These are phyloP conservation scores for Yarrowia galli DNA, from an alignment of 1,139 yeast genomes.

Conservation along the genomic window DNA sequence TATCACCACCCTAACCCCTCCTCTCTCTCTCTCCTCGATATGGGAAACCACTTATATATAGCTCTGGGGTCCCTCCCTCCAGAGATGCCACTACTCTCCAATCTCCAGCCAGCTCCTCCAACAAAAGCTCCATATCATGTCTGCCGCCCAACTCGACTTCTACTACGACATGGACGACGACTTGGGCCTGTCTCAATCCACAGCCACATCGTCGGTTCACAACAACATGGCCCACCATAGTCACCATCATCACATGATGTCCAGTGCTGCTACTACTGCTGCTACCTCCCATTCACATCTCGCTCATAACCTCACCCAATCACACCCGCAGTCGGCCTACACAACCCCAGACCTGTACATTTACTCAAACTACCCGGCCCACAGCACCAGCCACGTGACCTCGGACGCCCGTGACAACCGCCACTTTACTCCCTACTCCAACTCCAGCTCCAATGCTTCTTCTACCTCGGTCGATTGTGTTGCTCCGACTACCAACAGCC, in stretches of 20 bases:
- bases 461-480: constrained; percentile 8
- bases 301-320: background rate
- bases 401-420: constrained; percentile 12
- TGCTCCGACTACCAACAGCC: background rate
- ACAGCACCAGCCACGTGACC: background rate
- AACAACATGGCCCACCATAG: background rate
- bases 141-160: constrained; percentile 24
- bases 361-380: constrained; percentile 6
- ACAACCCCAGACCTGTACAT: constrained; percentile 20
- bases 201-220: no score
- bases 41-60: constrained; percentile 9
- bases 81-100: no score
- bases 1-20: constrained; percentile 35
- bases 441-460: background rate
- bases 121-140: background rate
- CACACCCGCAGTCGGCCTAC: background rate
- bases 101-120: background rate
- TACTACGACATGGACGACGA: constrained; percentile 33
- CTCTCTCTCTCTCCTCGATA: constrained; percentile 30
- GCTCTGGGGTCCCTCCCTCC: background rate
- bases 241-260: no score
- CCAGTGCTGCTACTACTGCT: no score
- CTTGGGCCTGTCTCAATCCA: background rate
- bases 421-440: constrained; percentile 15
- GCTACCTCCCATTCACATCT: background rate